A percentile compares a stretch with the other conserved stretches of the same genome.
These are phyloP conservation scores for Plectosphaerella cucumerina DNA, from an alignment of 2,329 filamentous ascomycete species.

Conservation along the genomic window DNA sequence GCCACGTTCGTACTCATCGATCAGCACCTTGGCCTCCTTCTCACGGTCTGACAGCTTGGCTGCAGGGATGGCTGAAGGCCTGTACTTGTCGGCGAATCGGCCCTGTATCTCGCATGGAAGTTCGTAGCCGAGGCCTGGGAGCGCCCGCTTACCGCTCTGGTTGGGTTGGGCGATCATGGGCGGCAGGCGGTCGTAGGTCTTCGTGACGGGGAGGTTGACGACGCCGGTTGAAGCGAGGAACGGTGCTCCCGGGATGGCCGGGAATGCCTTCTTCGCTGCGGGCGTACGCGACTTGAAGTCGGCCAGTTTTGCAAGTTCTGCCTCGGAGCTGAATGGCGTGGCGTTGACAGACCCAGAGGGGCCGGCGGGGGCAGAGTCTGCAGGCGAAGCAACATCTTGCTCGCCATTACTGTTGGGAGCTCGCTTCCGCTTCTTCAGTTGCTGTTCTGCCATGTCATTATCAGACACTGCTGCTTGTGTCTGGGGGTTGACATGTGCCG, in stretches of 20 bases:
- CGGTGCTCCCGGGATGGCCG: constrained; percentile 32
- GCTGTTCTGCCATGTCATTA: constrained; percentile 16
- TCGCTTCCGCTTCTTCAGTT: constrained; percentile 34
- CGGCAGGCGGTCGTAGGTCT: constrained; percentile 40
- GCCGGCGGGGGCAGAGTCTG: neutral
- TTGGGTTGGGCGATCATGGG: constrained; percentile 37
- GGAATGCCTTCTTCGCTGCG: constrained; percentile 31
- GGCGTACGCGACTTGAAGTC: constrained; percentile 33
- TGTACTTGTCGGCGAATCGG: constrained; percentile 34
- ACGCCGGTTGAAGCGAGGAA: constrained; percentile 31
- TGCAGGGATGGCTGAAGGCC: constrained; percentile 31
- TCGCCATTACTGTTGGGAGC: constrained; percentile 29
- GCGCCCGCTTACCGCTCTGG: constrained; percentile 30
- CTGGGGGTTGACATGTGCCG: too few species aligned
- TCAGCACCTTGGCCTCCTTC: constrained; percentile 30
- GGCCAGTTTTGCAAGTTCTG: constrained; percentile 22
- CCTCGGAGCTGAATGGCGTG: constrained; percentile 11
- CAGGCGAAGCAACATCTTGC: neutral
- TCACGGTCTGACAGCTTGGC: constrained; percentile 35
- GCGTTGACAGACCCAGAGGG: neutral
- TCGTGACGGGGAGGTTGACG: constrained; percentile 38
- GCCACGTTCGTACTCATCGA: constrained; percentile 36
- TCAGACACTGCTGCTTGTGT: too few species aligned
- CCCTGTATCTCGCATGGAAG: constrained; percentile 42
- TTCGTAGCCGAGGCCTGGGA: constrained; percentile 32